Evolutionary conservation across 1,139 yeast genomes (phyloP).

Genomic region (Pneumocystis oryctolagi): DNA sequence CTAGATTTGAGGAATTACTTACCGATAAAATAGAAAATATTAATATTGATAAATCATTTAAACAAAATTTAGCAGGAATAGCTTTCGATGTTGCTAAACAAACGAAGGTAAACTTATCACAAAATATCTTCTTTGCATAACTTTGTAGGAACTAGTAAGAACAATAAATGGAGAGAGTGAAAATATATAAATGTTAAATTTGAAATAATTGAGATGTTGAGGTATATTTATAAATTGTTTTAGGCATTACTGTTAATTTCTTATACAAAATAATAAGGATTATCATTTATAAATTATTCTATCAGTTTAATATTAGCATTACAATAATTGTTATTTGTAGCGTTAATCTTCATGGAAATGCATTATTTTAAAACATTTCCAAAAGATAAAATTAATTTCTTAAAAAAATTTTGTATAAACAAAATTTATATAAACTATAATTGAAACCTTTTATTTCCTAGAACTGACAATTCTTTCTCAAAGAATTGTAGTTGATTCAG

Average conservation of each 20-base stretch:
- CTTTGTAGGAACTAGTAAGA: background rate
- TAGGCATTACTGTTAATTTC: background rate
- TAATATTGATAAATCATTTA: constrained; percentile 76
- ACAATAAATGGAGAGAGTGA: background rate
- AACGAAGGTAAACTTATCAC: constrained; percentile 53
- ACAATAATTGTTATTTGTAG: background rate
- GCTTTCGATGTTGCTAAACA: constrained; percentile 94
- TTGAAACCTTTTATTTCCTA: background rate
- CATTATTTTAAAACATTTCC: background rate
- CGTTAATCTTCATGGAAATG: background rate
- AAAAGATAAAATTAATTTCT: background rate
- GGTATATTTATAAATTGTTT: background rate
- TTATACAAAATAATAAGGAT: background rate
- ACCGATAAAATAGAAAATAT: constrained; percentile 36
- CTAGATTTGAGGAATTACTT: constrained; percentile 6
- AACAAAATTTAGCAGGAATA: constrained; percentile 86
- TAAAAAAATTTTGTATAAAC: background rate
- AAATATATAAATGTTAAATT: background rate
- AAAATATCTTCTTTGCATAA: background rate
- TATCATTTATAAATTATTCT: background rate
- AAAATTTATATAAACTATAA: background rate
- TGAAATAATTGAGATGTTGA: background rate
- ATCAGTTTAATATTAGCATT: background rate
- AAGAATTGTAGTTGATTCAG: background rate
- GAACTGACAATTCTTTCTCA: background rate